Evolutionary conservation across 495 filamentous ascomycete genomes (phyloP), one percentile per base, ranked within the genome.

Genomic region (Annulohypoxylon maeteangense): DNA sequence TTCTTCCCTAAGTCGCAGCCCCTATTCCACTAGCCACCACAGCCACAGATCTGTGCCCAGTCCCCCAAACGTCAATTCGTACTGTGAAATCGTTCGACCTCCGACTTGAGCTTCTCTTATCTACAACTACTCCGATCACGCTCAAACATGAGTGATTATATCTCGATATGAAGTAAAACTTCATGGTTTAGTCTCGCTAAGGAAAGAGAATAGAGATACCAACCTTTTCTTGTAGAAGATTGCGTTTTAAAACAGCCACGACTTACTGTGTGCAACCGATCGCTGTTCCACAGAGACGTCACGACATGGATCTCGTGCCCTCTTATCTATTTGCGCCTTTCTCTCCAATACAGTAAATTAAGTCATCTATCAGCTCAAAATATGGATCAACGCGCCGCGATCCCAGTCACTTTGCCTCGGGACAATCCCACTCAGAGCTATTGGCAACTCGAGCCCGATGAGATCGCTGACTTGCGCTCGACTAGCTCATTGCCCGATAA

Each of bases 371-470:
- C 11, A 10, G 1, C 6, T 54, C 7, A 8, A 4, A 45, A 51
- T 11, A 86, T 86, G 84, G 83, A 86, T 32, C 60, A 79, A 34
- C 78, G 82, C 34, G 81, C 81, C 44, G 70, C 67, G 3, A 78
- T 85, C 55, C 84, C 80, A 40, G 82, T 86, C 8, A 76, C 81
- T 34, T 79, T 88, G 11, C 89, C 89, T 4, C 76, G 72, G 32
- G 75, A 81, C 4, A 86, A 87, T 72, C 91, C 91, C 22, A 92
- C 89, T 1, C 64, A 78, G 20, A 88, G 89, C 40, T 92, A 90
- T 81, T 94, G 91, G 91, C 91, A 93, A 78, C 80, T 85, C 58
- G 85, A 88, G 16, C 87, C 87, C 6, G 84, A 87, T 61, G 75
- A 79, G 12, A 80, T 92, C 18, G 83, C 89, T 18, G 82, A 87